A percentile compares a stretch with the other conserved stretches of the same genome.
Conservation (phyloP, 2,329 filamentous ascomycete species). For the Colletotrichum endophyticum region DNA sequence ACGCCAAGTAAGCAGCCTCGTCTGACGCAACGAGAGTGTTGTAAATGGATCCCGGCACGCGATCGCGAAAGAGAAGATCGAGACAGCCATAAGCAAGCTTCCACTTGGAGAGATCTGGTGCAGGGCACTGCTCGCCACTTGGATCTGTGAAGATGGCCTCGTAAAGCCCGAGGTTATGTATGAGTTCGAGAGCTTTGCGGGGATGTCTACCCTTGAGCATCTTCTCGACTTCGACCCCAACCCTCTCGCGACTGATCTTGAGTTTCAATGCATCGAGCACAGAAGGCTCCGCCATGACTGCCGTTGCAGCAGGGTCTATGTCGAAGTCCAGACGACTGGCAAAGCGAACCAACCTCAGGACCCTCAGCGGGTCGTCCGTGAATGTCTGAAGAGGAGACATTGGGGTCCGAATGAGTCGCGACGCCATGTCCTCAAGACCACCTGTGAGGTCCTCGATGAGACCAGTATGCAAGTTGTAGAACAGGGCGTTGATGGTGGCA, state of each 20-base stretch:
- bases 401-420: constrained; percentile 80
- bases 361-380: constrained; percentile 88
- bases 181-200: constrained; percentile 63
- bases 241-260: constrained; percentile 92
- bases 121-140: constrained; percentile 51
- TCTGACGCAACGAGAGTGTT: constrained; percentile 63
- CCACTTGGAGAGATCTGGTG: constrained; percentile 67
- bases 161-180: constrained; percentile 72
- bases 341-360: constrained; percentile 87
- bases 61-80: constrained; percentile 49
- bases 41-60: constrained; percentile 52
- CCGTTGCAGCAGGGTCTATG: constrained; percentile 73
- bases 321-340: constrained; percentile 81
- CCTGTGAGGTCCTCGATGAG: constrained; percentile 85
- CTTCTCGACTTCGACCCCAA: constrained; percentile 88
- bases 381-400: constrained; percentile 91
- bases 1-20: constrained; percentile 74
- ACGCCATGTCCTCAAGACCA: constrained; percentile 77
- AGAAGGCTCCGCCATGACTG: constrained; percentile 77
- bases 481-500: constrained; percentile 93
- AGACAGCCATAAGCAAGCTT: constrained; percentile 68
- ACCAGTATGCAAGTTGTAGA: constrained; percentile 87
- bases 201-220: constrained; percentile 78
- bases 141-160: constrained; percentile 77
- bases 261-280: constrained; percentile 79